These are phyloP conservation scores for Trichosporon inkin DNA, from an alignment of 1,284 basidiomycete genomes.

Conservation along the genomic window DNA sequence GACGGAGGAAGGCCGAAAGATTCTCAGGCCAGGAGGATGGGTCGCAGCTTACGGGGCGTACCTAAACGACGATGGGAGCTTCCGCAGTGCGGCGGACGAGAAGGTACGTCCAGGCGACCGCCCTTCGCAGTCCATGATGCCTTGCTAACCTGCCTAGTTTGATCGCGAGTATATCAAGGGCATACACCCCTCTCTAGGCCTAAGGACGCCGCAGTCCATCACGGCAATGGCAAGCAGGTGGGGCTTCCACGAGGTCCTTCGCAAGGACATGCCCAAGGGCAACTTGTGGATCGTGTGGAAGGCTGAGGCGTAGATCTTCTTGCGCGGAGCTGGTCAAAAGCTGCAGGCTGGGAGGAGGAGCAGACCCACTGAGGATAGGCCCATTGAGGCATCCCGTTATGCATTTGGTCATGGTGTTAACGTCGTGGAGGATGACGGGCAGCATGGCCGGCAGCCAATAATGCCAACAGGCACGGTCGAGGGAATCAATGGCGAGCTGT, in stretches of 20 bases:
- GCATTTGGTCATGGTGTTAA: no score
- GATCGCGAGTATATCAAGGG: slow-evolving; percentile 32
- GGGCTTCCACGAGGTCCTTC: slow-evolving; percentile 33
- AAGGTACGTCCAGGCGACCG: slow-evolving; percentile 23
- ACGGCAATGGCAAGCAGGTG: slow-evolving; percentile 29
- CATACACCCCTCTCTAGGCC: slow-evolving; percentile 28
- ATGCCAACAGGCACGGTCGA: no score
- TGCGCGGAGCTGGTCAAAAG: neutral
- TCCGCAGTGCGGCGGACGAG: slow-evolving; percentile 31
- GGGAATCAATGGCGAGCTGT: neutral
- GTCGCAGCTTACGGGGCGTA: slow-evolving; percentile 40
- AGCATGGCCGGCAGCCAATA: no score
- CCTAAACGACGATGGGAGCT: slow-evolving; percentile 36
- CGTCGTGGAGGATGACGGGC: no score
- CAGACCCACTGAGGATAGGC: neutral
- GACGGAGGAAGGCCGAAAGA: slow-evolving; percentile 4
- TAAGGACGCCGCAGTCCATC: slow-evolving; percentile 31
- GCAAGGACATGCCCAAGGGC: slow-evolving; percentile 39
- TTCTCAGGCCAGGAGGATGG: slow-evolving; percentile 28
- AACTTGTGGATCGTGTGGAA: slow-evolving; percentile 43
- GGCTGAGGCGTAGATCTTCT: neutral
- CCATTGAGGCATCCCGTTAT: no score
- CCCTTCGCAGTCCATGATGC: neutral
- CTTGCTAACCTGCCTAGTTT: slow-evolving; percentile 28
- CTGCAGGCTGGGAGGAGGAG: no score